Evolutionary conservation across 257 asterid species (phyloP), one percentile per base, ranked within the genome.

Genomic region (Paulownia fortunei): DNA sequence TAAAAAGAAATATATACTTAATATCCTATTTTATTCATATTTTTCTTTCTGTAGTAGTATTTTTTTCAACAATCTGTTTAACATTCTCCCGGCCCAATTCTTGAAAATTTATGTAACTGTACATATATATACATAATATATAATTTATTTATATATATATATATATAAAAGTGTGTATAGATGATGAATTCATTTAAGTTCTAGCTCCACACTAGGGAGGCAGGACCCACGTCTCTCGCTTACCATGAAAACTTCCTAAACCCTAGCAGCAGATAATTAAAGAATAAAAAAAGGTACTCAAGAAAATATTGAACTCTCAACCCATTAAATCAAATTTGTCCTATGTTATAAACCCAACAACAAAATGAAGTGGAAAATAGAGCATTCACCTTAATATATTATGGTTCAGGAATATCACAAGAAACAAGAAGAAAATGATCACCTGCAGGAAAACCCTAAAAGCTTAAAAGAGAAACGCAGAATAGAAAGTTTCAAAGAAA

Each of bases 191-290:
- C 12, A 74, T 61, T 46, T n/a, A 74, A 44, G 13, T 74, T 42
- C 8, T 58, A 41, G 18, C 41, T 18, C 68, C 18, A 58, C 56
- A 46, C 39, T 27, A 11, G 32, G 49, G 61, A 61, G 59, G 72
- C 79, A 60, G 72, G 72, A 80, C 80, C 84, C 84, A 80, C 56
- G 72, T 80, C 77, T 80, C 75, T 23, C 67, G 80, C 77, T 74
- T 37, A 19, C 12, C 58, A 59, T 60, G 66, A 39, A 37, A 56
- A 41, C 59, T 73, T 46, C 41, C 34, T 21, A 67, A 74, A 67
- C 83, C 69, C 76, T 73, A 41, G 62, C 61, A 8, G 56, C 8
- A 37, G 16, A 47, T 41, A 46, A 32, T 0, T 68, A 66, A 44
- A 65, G 1, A 52, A 30, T 44, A 1, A 15, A 47, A 41, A 30